A percentile compares a stretch with the other conserved stretches of the same genome.
Evolutionary conservation across 345 rosid genomes (phyloP).

Genomic region (Melaleuca quinquenervia): DNA sequence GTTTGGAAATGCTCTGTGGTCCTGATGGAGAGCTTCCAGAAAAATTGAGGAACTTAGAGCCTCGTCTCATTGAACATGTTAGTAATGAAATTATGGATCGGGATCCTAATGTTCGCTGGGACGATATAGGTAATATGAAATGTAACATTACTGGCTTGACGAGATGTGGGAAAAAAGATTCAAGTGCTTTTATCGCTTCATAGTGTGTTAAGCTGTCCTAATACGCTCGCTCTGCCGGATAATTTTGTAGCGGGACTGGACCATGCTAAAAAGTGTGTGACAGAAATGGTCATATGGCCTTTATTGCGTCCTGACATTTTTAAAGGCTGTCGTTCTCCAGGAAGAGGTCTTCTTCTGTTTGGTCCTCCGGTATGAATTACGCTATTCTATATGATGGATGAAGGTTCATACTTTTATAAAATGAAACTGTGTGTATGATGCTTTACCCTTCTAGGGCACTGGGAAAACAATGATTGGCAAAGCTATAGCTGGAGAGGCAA

Average conservation of each 20-base stretch:
- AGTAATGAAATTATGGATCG: conserved; percentile 98
- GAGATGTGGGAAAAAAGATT: not conserved
- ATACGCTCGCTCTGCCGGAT: conserved; percentile 4
- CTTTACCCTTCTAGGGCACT: conserved; percentile 54
- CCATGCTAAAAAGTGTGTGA: conserved; percentile 97
- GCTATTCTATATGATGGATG: conserved; percentile 1
- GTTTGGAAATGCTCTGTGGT: conserved; percentile 92
- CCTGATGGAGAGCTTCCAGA: conserved; percentile 99
- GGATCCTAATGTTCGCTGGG: conserved; percentile 94
- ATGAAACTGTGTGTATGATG: not conserved
- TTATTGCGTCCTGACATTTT: conserved; percentile 92
- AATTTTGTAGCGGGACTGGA: conserved; percentile 81
- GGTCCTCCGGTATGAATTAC: conserved; percentile 78
- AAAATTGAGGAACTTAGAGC: conserved; percentile 88
- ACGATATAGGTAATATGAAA: conserved; percentile 70
- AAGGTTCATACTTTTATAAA: not conserved
- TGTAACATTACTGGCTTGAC: not conserved
- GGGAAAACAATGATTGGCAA: conserved; percentile 99
- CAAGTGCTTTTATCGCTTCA: not conserved
- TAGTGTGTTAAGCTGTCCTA: conserved; percentile 1
- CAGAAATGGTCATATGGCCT: conserved; percentile 99
- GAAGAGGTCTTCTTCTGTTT: conserved; percentile 97
- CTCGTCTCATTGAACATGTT: conserved; percentile 90
- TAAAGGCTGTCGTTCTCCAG: conserved; percentile 95
- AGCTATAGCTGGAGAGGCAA: conserved; percentile 99